Evolutionary conservation across 306 rosid genomes (phyloP).

Genomic region (Quercus cerris): DNA sequence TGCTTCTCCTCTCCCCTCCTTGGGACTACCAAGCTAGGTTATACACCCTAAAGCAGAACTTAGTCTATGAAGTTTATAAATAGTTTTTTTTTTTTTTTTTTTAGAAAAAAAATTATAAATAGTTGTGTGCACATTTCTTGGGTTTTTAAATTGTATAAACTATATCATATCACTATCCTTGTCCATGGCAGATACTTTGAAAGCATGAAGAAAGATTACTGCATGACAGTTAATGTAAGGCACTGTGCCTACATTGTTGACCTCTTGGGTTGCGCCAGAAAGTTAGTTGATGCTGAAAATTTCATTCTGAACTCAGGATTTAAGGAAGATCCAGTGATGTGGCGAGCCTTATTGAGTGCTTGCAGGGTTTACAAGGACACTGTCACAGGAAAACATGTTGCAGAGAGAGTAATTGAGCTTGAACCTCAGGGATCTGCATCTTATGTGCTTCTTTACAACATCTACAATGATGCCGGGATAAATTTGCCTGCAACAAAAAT

Average conservation of each 20-base stretch:
- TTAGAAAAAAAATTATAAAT: no score
- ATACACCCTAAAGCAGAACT: no score
- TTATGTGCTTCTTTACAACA: constrained; percentile 58
- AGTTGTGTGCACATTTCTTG: no score
- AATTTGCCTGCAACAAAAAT: constrained; percentile 36
- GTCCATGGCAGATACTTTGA: constrained; percentile 32
- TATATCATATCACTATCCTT: not conserved
- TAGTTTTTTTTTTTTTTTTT: no score
- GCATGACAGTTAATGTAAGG: constrained; percentile 36
- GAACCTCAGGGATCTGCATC: constrained; percentile 55
- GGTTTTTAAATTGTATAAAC: not conserved
- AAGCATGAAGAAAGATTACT: constrained; percentile 40
- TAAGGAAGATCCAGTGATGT: constrained; percentile 45
- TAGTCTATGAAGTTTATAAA: not conserved
- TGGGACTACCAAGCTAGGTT: not conserved
- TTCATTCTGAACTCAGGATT: constrained; percentile 42
- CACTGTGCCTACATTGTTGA: constrained; percentile 54
- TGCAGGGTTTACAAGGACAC: constrained; percentile 50
- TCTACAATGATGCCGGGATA: constrained; percentile 45
- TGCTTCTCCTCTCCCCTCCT: not conserved
- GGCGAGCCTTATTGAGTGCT: constrained; percentile 63
- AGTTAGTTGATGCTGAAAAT: constrained; percentile 43
- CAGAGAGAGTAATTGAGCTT: constrained; percentile 48
- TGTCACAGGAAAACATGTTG: constrained; percentile 37
- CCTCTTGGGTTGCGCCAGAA: constrained; percentile 56